A percentile compares a stretch with the other conserved stretches of the same genome.
Conservation (phyloP, 75 land plant species). For the Picea sitchensis region DNA sequence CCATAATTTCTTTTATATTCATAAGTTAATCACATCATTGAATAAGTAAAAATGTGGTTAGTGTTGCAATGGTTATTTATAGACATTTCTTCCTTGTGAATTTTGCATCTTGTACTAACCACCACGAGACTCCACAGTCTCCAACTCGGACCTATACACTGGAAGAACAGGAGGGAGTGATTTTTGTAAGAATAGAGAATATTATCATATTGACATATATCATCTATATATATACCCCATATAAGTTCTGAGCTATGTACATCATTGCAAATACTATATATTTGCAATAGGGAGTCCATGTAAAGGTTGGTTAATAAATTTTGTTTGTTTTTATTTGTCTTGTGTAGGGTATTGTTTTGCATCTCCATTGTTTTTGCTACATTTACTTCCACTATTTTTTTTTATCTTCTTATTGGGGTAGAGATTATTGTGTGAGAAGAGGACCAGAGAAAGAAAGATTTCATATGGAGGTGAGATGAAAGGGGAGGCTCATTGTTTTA, state of each 20-base stretch:
- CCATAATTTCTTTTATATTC: conserved; percentile 4
- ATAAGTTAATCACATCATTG: too few relatives aligned
- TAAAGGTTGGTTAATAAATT: too few relatives aligned
- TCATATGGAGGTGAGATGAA: conserved; percentile 60
- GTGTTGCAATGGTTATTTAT: too few relatives aligned
- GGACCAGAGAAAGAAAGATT: conserved; percentile 53
- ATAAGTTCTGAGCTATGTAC: too few relatives aligned
- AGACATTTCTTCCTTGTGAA: too few relatives aligned
- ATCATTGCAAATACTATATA: too few relatives aligned
- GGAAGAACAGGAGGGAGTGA: conserved; percentile 63
- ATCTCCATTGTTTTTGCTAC: background rate
- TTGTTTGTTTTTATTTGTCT: too few relatives aligned
- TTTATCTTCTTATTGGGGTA: conserved; percentile 74
- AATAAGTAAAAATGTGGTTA: too few relatives aligned
- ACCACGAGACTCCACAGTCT: conserved; percentile 79
- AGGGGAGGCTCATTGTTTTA: too few relatives aligned
- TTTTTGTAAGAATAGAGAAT: conserved; percentile 59
- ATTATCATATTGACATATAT: too few relatives aligned
- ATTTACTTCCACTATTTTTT: background rate
- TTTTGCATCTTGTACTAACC: conserved; percentile 86
- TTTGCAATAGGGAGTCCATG: background rate
- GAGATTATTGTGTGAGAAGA: conserved; percentile 75
- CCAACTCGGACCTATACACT: conserved; percentile 88
- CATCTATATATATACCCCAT: too few relatives aligned
- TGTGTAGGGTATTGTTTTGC: background rate